These are phyloP conservation scores for Neopestalotiopsis clavispora DNA, from an alignment of 2,329 filamentous ascomycete genomes.

Conservation along the genomic window DNA sequence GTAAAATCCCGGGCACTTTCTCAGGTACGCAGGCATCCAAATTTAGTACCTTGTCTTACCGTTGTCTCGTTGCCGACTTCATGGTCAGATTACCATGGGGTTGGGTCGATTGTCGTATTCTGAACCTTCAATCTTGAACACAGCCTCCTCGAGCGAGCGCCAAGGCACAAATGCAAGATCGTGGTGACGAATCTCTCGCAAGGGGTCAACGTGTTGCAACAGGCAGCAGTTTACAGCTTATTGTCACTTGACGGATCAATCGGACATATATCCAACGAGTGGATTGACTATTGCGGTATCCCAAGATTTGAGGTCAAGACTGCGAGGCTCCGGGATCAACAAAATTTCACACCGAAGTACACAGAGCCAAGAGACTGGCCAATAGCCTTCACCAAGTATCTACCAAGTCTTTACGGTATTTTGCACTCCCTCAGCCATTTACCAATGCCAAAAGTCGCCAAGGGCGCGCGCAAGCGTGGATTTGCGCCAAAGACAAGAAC, in stretches of 20 bases:
- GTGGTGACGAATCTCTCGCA: background rate
- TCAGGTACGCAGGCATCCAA: background rate
- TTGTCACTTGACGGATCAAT: background rate
- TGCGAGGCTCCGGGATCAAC: background rate
- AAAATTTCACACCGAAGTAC: background rate
- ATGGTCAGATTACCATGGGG: background rate
- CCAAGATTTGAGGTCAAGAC: background rate
- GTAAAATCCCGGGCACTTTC: background rate
- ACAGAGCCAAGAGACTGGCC: background rate
- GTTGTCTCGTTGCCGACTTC: background rate
- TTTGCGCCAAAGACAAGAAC: constrained; percentile 18
- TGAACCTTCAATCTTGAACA: too few relatives aligned
- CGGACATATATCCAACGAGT: background rate
- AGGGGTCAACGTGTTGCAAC: background rate
- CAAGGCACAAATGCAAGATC: background rate
- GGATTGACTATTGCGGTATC: background rate
- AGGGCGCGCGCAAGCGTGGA: constrained; percentile 17
- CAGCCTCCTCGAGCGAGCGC: too few relatives aligned
- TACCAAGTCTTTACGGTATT: background rate
- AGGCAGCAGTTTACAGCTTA: background rate
- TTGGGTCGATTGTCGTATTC: too few relatives aligned
- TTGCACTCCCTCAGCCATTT: background rate
- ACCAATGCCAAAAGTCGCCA: constrained; percentile 19
- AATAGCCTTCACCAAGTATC: background rate
- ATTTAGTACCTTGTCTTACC: background rate